Evolutionary conservation across 768 basidiomycete genomes (phyloP).

Genomic region (Suillus clintonianus): DNA sequence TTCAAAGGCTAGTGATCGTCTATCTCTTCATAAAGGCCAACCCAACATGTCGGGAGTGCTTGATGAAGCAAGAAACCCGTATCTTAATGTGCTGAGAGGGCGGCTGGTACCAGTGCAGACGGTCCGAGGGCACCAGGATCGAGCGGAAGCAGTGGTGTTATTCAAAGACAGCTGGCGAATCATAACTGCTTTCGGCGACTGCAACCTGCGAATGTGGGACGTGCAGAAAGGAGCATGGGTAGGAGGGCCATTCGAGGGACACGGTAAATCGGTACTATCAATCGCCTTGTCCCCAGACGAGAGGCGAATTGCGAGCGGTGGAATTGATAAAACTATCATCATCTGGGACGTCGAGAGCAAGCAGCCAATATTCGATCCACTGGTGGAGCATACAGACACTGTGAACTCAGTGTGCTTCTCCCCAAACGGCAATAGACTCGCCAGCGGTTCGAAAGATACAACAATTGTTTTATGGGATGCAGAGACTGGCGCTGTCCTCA

Average conservation of each 20-base stretch:
- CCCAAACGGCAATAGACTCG: not conserved
- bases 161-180: slow-evolving; percentile 25
- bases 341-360: slow-evolving; percentile 13
- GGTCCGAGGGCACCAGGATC: too few species aligned
- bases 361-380: not conserved
- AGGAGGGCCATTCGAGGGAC: slow-evolving; percentile 4
- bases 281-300: slow-evolving; percentile 14
- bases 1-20: too few species aligned
- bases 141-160: slow-evolving; percentile 18
- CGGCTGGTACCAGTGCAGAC: too few species aligned
- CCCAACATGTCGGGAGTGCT: too few species aligned
- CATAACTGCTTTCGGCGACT: not conserved
- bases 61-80: too few species aligned
- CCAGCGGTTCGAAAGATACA: slow-evolving; percentile 9
- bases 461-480: slow-evolving; percentile 12
- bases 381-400: slow-evolving; percentile 1
- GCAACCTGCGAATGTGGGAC: slow-evolving; percentile 10
- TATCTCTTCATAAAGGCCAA: too few species aligned
- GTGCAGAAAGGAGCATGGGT: not conserved
- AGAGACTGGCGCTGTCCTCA: slow-evolving; percentile 27
- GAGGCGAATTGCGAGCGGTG: slow-evolving; percentile 6
- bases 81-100: too few species aligned
- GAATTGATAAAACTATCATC: slow-evolving; percentile 6
- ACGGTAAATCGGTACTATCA: not conserved
- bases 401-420: not conserved